Evolutionary conservation across 1,284 basidiomycete species (phyloP).

Genomic region (Rugiboletus extremiorientalis): DNA sequence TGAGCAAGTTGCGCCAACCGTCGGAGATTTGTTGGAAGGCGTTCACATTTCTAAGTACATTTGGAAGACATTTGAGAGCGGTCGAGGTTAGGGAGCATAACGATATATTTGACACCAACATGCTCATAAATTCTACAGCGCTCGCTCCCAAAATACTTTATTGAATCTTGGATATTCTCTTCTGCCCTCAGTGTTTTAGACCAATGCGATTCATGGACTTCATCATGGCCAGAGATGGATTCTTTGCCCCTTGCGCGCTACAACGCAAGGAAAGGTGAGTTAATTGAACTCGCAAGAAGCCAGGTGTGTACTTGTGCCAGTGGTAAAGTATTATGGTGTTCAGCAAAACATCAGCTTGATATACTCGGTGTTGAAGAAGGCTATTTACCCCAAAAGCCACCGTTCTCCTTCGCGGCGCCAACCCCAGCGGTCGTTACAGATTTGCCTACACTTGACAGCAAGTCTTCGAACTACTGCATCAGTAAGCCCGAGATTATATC

Average conservation of each 20-base stretch:
- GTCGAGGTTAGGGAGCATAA: conserved; percentile 57
- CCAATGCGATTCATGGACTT: conserved; percentile 79
- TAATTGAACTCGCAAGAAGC: conserved; percentile 77
- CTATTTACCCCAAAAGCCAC: conserved; percentile 69
- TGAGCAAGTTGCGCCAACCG: conserved; percentile 71
- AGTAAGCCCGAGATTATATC: conserved; percentile 64
- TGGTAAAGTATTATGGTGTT: conserved; percentile 1
- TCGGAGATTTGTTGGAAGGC: conserved; percentile 70
- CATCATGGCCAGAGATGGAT: conserved; percentile 44
- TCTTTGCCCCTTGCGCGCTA: conserved; percentile 47
- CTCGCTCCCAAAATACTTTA: conserved; percentile 74
- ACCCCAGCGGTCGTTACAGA: conserved; percentile 17
- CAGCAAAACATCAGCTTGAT: conserved; percentile 60
- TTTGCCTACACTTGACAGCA: conserved; percentile 20
- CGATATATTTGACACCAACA: not conserved
- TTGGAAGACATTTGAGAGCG: conserved; percentile 75
- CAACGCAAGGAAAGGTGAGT: conserved; percentile 75
- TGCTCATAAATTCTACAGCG: conserved; percentile 42
- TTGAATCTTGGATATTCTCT: conserved; percentile 94
- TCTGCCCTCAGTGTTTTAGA: conserved; percentile 87
- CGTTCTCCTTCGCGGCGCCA: conserved; percentile 58
- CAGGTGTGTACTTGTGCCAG: conserved; percentile 53
- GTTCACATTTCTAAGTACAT: conserved; percentile 74
- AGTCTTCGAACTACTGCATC: conserved; percentile 42
- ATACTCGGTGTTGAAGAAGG: conserved; percentile 72